Base-by-base conservation (phyloP, 1,284 basidiomycete species). In the Ceraceosorus guamensis region DNA sequence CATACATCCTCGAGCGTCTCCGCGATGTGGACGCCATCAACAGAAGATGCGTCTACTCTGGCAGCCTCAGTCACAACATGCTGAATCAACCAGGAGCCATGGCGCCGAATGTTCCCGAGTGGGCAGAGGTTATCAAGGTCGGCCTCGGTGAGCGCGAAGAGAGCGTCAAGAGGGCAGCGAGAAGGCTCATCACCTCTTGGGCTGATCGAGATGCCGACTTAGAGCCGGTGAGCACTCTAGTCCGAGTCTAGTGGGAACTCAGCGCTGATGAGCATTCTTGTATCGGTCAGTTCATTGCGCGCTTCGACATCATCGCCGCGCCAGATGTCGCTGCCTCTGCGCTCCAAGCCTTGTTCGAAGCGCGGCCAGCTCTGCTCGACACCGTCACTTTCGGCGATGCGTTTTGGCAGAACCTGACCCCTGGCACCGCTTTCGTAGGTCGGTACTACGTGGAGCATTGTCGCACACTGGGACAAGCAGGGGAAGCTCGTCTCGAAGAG, bases 121-220 rank as follows among this genome's bases (percentile, higher is more conserved):
- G 53, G 31, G 62, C 60, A 11, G 63, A 67, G 33, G 64, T 75
- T 16, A 48, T 75, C 39, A 66, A 64, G 46, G 85, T 87, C 62
- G 92, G 92, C 0, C 80, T 96, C 3, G 87, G 89, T 0, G 93
- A 96, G 76, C 82, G 92, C 48, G 91, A 95, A 64, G 83, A 84
- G 0, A 80, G 78, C n/a, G 91, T 97, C 5, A 81, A 87, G 43
- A 82, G 85, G 30, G 89, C 90, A 0, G 86, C 88, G 0, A 86
- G 83, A 2, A 86, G 84, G 55, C 65, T 76, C 52, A 47, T 73
- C 46, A 53, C n/a, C 6, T 51, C 60, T 24, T 76, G 73, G 73
- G 62, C 69, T 33, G 68, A 73, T 47, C 56, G 59, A 8, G 66
- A 61, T 34, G 60, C 52, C 33, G 66, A 71, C 45, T 60, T 73